Percentiles rank a stretch among this genome's conserved stretches.
Evolutionary conservation across 2,329 filamentous ascomycete genomes (phyloP).

Genomic region (Trichoderma atroviride): DNA sequence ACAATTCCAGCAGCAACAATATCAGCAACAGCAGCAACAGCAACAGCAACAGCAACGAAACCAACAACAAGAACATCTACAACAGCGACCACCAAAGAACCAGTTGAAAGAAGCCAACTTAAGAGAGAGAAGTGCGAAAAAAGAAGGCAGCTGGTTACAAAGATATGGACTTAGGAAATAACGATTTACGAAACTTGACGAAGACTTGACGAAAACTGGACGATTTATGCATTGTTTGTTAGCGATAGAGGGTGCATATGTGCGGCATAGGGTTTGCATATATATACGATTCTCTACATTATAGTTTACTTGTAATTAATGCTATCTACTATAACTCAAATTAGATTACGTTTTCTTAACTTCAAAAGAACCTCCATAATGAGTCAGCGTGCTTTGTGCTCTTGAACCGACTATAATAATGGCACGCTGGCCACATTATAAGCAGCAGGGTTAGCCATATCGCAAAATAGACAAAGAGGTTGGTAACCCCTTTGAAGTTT

Average conservation of each 20-base stretch:
- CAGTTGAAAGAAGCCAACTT: background rate
- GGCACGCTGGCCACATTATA: slow-evolving; percentile 47
- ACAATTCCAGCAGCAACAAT: background rate
- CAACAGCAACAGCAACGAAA: slow-evolving; percentile 37
- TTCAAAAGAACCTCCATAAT: slow-evolving; percentile 50
- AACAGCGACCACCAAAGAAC: background rate
- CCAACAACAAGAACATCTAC: slow-evolving; percentile 30
- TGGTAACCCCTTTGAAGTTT: slow-evolving; percentile 41
- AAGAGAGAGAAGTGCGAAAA: slow-evolving; percentile 11
- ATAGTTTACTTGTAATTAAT: background rate
- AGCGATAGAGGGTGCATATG: background rate
- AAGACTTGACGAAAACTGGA: background rate
- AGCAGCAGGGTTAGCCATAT: slow-evolving; percentile 43
- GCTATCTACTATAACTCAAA: background rate
- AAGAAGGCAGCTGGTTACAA: slow-evolving; percentile 19
- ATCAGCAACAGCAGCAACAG: slow-evolving; percentile 33
- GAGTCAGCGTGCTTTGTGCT: slow-evolving; percentile 45
- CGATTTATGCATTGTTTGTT: background rate
- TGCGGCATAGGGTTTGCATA: background rate
- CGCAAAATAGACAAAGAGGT: slow-evolving; percentile 41
- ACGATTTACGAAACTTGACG: background rate
- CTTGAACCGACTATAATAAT: slow-evolving; percentile 49
- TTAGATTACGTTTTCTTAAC: background rate
- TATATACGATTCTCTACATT: background rate
- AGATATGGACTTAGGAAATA: slow-evolving; percentile 13